Evolutionary conservation across 805 yeast species (phyloP).

Genomic region (Starmerella khaoyaiensis): DNA sequence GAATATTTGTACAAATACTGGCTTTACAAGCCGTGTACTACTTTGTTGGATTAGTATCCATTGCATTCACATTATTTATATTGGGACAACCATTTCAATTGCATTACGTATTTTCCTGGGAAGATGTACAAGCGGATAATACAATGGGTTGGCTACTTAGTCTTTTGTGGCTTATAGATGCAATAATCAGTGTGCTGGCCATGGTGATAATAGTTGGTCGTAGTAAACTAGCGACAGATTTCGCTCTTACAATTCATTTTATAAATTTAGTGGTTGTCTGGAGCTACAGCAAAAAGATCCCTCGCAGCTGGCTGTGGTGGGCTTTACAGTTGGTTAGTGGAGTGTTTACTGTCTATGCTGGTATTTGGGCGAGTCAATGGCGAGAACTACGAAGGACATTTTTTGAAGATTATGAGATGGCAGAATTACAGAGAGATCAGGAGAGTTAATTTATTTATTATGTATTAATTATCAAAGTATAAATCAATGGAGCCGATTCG

Average conservation of each 20-base stretch:
- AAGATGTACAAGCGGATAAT: slow-evolving; percentile 54
- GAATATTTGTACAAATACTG: slow-evolving; percentile 58
- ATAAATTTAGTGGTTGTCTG: slow-evolving; percentile 61
- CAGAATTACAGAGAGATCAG: slow-evolving; percentile 16
- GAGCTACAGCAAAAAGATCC: slow-evolving; percentile 52
- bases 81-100: slow-evolving; percentile 58
- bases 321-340: slow-evolving; percentile 56
- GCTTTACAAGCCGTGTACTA: slow-evolving; percentile 71
- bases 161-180: slow-evolving; percentile 67
- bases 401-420: slow-evolving; percentile 48
- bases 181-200: slow-evolving; percentile 70
- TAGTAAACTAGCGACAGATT: slow-evolving; percentile 90
- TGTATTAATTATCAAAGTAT: too few relatives aligned
- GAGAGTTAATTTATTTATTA: background rate
- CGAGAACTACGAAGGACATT: slow-evolving; percentile 78
- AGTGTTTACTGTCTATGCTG: slow-evolving; percentile 56
- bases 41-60: slow-evolving; percentile 51
- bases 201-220: slow-evolving; percentile 82
- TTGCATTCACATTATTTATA: slow-evolving; percentile 51
- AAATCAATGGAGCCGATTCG: too few relatives aligned
- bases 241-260: slow-evolving; percentile 84
- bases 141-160: slow-evolving; percentile 68
- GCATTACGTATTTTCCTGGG: slow-evolving; percentile 74
- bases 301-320: slow-evolving; percentile 75
- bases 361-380: slow-evolving; percentile 89